Conservation (phyloP, 805 yeast species). For the Candida orba region DNA sequence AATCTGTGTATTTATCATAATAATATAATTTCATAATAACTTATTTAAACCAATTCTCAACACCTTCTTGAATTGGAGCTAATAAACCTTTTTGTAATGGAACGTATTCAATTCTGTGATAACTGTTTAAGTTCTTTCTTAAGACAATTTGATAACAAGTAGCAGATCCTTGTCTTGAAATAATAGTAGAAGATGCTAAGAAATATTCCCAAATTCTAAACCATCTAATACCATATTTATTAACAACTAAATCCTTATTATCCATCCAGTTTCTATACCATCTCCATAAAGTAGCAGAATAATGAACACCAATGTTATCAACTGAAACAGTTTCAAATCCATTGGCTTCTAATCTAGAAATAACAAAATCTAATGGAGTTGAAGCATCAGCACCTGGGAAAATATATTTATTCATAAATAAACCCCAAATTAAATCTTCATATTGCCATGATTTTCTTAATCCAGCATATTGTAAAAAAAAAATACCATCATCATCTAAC, state of each 20-base stretch:
- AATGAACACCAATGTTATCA: slow-evolving; percentile 89
- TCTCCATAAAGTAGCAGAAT: slow-evolving; percentile 85
- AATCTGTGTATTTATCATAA: no score
- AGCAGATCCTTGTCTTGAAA: slow-evolving; percentile 90
- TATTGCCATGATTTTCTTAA: slow-evolving; percentile 90
- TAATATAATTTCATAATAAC: no score
- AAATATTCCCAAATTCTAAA: slow-evolving; percentile 91
- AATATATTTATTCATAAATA: slow-evolving; percentile 91
- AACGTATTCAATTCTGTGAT: slow-evolving; percentile 75
- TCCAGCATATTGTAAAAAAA: slow-evolving; percentile 85
- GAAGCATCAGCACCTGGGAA: slow-evolving; percentile 98
- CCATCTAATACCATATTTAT: slow-evolving; percentile 86
- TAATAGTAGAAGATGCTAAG: slow-evolving; percentile 73
- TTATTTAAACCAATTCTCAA: slow-evolving; percentile 46
- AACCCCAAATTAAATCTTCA: slow-evolving; percentile 90
- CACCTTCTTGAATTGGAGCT: slow-evolving; percentile 48
- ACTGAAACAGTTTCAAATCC: slow-evolving; percentile 81
- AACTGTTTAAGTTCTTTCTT: slow-evolving; percentile 82
- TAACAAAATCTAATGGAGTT: slow-evolving; percentile 82
- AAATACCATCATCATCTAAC: slow-evolving; percentile 87
- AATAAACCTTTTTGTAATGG: slow-evolving; percentile 72
- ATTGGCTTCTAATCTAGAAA: slow-evolving; percentile 66
- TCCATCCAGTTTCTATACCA: slow-evolving; percentile 95
- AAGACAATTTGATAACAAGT: slow-evolving; percentile 85
- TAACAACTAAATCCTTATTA: slow-evolving; percentile 66